Evolutionary conservation across 2,329 filamentous ascomycete genomes (phyloP), one percentile per base, ranked within the genome.

Genomic region (Aureobasidium uvarum): DNA sequence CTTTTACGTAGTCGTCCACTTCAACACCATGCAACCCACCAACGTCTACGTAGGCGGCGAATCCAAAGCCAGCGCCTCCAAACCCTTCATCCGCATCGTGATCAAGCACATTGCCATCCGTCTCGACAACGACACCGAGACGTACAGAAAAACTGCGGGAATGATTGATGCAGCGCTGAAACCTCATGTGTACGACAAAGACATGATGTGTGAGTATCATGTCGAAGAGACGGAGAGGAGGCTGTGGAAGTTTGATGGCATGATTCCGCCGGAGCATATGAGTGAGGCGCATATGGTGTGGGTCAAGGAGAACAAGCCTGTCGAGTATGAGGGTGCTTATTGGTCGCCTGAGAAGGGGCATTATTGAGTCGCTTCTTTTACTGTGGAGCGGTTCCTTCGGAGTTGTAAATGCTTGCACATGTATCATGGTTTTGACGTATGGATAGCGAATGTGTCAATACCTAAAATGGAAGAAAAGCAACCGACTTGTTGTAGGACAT

Each of bases 1-100:
- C n/a, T 81, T 81, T 70, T 81, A 80, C 67, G 79, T 81, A 2
- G 74, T 78, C 23, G 74, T 79, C 6, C 71, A 78, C 60, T 81
- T 80, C 72, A 70, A 77, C 62, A 67, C 71, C 5, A 55, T 77
- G 23, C 48, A 70, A 0, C 65, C 69, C 0, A 64, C 62, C 2
- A 70, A 71, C 6, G 69, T 72, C 59, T 78, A 68, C 67, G 70
- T 78, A 20, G 75, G 75, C 55, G 76, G 74, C 39, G 65, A 72
- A 6, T 41, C 69, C 8, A 67, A 70, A 8, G 70, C 70, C 3
- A 59, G 58, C 0, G 7, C 31, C 10, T 10, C 46, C 20, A 72
- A 65, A 18, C 75, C 77, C 0, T 79, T 79, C 58, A 73, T 80
- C 18, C 68, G 77, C 8, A 67, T 80, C n/a, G 67, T 69, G 4